Evolutionary conservation across 192 early-diverging fungal species (phyloP).

Genomic region (Mortierella hygrophila): DNA sequence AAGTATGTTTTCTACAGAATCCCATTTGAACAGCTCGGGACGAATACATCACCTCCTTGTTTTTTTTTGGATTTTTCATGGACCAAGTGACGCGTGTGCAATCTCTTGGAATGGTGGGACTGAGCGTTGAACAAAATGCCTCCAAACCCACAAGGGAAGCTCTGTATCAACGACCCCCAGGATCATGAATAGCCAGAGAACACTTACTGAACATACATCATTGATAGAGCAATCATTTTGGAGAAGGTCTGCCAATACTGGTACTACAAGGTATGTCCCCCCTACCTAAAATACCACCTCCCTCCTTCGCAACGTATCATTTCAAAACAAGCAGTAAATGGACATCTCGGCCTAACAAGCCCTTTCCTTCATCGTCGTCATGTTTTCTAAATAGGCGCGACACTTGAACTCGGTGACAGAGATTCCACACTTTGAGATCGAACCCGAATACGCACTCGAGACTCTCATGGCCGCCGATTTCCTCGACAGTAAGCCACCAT

Average conservation of each 20-base stretch:
- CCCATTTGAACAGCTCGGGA: background rate
- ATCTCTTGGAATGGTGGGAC: no score
- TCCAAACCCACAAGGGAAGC: no score
- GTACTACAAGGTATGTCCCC: conserved; percentile 79
- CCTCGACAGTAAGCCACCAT: conserved; percentile 80
- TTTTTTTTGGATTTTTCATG: background rate
- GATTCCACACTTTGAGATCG: conserved; percentile 92
- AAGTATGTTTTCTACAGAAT: conserved; percentile 66
- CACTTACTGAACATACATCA: background rate
- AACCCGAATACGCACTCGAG: conserved; percentile 90
- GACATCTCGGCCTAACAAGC: no score
- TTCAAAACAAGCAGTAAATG: background rate
- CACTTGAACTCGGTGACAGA: conserved; percentile 65
- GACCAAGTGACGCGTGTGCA: no score
- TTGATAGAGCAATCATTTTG: conserved; percentile 82
- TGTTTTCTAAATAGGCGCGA: conserved; percentile 21
- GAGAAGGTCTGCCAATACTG: conserved; percentile 97
- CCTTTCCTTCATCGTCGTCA: background rate
- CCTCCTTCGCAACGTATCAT: conserved; percentile 27
- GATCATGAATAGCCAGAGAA: no score
- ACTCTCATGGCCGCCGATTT: conserved; percentile 97
- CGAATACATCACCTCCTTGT: background rate
- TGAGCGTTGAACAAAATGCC: no score
- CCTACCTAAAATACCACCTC: conserved; percentile 24
- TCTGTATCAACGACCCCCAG: no score